Conservation (phyloP, 345 rosid genomes). For the Eucalyptus victrix region DNA sequence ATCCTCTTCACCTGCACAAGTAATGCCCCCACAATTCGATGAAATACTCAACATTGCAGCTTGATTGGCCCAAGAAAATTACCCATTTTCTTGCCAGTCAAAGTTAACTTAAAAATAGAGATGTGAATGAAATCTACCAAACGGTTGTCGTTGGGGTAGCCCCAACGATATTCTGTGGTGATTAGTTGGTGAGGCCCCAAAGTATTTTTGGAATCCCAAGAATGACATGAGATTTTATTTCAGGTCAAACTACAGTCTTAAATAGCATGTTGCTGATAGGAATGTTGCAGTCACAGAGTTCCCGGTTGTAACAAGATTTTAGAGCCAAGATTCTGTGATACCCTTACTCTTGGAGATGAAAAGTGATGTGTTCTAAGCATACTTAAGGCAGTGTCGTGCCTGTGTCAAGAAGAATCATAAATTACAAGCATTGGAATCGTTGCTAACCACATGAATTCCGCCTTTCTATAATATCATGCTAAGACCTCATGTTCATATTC, state of each 20-base stretch:
- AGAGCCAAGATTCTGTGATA: background rate
- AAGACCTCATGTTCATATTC: background rate
- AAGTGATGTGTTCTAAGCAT: background rate
- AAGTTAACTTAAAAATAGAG: background rate
- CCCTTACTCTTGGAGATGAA: background rate
- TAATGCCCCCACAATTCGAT: background rate
- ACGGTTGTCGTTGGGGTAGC: background rate
- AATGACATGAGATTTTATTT: background rate
- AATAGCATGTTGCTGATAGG: background rate
- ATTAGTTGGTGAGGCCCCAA: background rate
- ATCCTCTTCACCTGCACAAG: constrained; percentile 73
- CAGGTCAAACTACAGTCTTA: background rate
- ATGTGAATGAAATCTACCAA: background rate
- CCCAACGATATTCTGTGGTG: background rate
- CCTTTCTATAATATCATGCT: background rate
- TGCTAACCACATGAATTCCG: background rate
- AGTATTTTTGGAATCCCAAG: background rate
- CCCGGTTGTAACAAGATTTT: background rate
- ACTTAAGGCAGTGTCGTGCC: background rate
- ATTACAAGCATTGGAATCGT: background rate
- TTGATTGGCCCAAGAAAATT: background rate
- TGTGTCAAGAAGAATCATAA: background rate
- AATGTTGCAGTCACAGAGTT: background rate
- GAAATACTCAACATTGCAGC: background rate
- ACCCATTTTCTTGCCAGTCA: background rate